Evolutionary conservation across 169 alveolate genomes (phyloP), one percentile per base, ranked within the genome.

Genomic region (Plasmodium knowlesi): DNA sequence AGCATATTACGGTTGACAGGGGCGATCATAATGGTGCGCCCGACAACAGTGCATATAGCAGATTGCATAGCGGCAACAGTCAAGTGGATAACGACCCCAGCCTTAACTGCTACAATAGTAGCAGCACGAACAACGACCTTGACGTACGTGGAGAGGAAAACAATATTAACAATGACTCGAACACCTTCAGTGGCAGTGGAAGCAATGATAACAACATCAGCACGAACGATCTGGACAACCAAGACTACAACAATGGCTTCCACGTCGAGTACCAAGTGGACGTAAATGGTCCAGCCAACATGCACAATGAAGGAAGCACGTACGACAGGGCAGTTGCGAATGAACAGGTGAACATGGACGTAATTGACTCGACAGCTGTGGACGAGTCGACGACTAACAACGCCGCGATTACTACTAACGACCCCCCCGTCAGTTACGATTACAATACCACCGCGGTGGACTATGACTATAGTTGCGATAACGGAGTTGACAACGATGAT

Each of bases 131-230:
- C 70, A 80, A 80, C 57, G 76, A 67, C 10, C 5, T 22, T 19
- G 76, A 67, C n/a, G 3, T 19, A 22, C 76, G 76, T 67, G 76
- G 76, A 67, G 76, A 67, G 1, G 76, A 67, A 2, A 80, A 19
- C 70, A 80, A 80, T 80, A n/a, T 39, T 1, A 80, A 80, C 37
- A 46, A 80, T 22, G 41, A 80, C 67, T 14, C 54, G n/a, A 80
- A 80, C 34, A 80, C 39, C 67, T 25, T 12, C 37, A 41, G 25
- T 80, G 67, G 43, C 10, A 34, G 70, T 43, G 39, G 10, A 0
- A 41, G 22, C 41, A 80, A 37, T 41, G 70, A 2, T 14, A 80
- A 80, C 8, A 80, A 80, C 70, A 57, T 39, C 37, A 80, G 37
- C 57, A 80, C 54, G 32, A 80, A 80, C 37, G 70, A 80, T 46